These are phyloP conservation scores for Phaeophleospora eucalypticola DNA, from an alignment of 2,329 filamentous ascomycete species.

Conservation along the genomic window DNA sequence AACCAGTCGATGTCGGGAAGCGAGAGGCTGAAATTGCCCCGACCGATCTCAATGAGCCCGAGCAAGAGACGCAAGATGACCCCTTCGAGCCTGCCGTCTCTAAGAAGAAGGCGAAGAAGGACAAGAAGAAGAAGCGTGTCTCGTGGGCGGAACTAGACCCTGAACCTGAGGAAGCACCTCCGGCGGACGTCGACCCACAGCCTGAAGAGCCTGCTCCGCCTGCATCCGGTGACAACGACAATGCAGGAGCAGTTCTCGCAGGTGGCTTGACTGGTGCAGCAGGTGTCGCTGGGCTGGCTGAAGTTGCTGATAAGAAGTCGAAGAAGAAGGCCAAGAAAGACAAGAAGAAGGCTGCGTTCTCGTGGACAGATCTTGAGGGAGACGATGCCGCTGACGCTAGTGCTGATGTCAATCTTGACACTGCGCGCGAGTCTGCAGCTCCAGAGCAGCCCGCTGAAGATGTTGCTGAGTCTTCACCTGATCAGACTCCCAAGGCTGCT, in stretches of 20 bases:
- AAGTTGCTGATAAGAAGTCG: background rate
- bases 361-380: constrained; percentile 6
- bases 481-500: too few relatives aligned
- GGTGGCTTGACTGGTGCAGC: background rate
- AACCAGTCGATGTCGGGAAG: too few relatives aligned
- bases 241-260: background rate
- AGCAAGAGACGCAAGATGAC: background rate
- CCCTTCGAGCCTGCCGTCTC: constrained; percentile 4
- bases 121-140: constrained; percentile 9
- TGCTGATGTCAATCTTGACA: background rate
- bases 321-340: constrained; percentile 40
- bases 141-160: constrained; percentile 10
- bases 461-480: too few relatives aligned
- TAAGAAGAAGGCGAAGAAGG: constrained; percentile 29
- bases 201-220: background rate
- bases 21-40: too few relatives aligned
- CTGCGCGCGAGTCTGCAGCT: too few relatives aligned
- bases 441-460: too few relatives aligned
- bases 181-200: background rate
- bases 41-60: too few relatives aligned
- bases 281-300: background rate
- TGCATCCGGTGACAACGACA: background rate
- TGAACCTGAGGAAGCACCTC: background rate
- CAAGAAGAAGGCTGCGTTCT: constrained; percentile 31
- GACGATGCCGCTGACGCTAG: too few relatives aligned